These are phyloP conservation scores for Batrachochytrium dendrobatidis DNA, from an alignment of 371 early-diverging fungal genomes.

Conservation along the genomic window DNA sequence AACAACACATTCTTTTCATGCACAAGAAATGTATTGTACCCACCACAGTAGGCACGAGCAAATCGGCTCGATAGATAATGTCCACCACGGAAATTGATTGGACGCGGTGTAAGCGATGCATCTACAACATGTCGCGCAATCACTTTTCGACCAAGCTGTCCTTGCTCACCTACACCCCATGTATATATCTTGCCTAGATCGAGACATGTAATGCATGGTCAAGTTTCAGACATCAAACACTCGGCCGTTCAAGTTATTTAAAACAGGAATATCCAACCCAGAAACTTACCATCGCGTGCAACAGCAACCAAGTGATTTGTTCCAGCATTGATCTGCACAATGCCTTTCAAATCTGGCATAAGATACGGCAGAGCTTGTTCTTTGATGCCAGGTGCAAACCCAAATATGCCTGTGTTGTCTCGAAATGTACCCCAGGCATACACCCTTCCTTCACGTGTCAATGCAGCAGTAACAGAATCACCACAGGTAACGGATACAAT, in stretches of 20 bases:
- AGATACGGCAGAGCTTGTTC: slow-evolving; percentile 59
- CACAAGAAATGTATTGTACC: slow-evolving; percentile 81
- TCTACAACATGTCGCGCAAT: slow-evolving; percentile 25
- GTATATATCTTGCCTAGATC: slow-evolving; percentile 57
- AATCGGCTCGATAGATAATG: slow-evolving; percentile 56
- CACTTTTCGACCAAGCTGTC: slow-evolving; percentile 70
- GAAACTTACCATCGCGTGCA: slow-evolving; percentile 49
- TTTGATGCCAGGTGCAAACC: slow-evolving; percentile 45
- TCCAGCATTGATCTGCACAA: slow-evolving; percentile 81
- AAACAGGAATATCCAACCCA: too few relatives aligned
- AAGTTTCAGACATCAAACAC: too few relatives aligned
- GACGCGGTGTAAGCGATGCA: slow-evolving; percentile 34
- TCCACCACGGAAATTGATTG: slow-evolving; percentile 49
- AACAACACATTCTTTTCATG: slow-evolving; percentile 54
- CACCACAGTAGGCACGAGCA: slow-evolving; percentile 66
- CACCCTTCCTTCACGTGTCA: slow-evolving; percentile 75
- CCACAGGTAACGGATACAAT: slow-evolving; percentile 88
- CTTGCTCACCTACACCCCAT: slow-evolving; percentile 94
- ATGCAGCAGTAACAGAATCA: slow-evolving; percentile 85
- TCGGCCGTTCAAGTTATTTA: too few relatives aligned
- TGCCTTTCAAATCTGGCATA: slow-evolving; percentile 44
- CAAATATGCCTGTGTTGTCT: slow-evolving; percentile 56
- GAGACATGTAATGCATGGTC: neutral
- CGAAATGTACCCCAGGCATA: slow-evolving; percentile 96
- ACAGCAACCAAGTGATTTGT: slow-evolving; percentile 87